A percentile compares a stretch with the other conserved stretches of the same genome.
Evolutionary conservation across 495 filamentous ascomycete genomes (phyloP).

Genomic region (Daldinia decipiens): DNA sequence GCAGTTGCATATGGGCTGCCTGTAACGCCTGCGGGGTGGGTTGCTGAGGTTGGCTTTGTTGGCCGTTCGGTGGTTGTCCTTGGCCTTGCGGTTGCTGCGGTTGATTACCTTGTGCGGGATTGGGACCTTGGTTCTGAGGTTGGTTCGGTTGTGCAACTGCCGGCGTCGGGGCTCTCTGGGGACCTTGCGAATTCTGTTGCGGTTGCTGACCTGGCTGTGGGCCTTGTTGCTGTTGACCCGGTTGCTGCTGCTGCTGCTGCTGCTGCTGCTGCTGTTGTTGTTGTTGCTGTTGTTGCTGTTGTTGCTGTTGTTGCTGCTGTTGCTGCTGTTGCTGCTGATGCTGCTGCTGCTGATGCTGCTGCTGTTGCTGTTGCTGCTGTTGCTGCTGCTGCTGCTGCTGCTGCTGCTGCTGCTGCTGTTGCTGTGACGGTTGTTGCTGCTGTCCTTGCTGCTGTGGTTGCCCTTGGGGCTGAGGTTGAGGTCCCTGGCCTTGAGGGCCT

Average conservation of each 20-base stretch:
- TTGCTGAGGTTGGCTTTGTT: slow-evolving; percentile 50
- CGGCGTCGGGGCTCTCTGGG: slow-evolving; percentile 47
- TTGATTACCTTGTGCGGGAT: slow-evolving; percentile 51
- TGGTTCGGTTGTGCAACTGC: slow-evolving; percentile 47
- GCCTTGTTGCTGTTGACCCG: slow-evolving; percentile 45
- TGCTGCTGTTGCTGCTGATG: slow-evolving; percentile 49
- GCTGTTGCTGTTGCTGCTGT: slow-evolving; percentile 44
- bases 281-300: slow-evolving; percentile 35
- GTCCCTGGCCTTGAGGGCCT: slow-evolving; percentile 48
- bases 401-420: slow-evolving; percentile 48
- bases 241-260: slow-evolving; percentile 45
- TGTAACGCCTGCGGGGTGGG: slow-evolving; percentile 44
- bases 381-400: slow-evolving; percentile 46
- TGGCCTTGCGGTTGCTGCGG: slow-evolving; percentile 63
- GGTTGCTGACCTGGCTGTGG: slow-evolving; percentile 43
- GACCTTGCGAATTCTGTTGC: slow-evolving; percentile 37
- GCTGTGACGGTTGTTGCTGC: slow-evolving; percentile 49
- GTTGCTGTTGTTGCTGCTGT: slow-evolving; percentile 42
- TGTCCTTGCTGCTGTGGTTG: slow-evolving; percentile 51
- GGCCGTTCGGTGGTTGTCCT: slow-evolving; percentile 52
- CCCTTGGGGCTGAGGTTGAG: slow-evolving; percentile 47
- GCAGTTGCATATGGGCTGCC: slow-evolving; percentile 56
- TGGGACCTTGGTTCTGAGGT: slow-evolving; percentile 46
- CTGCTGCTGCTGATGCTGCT: slow-evolving; percentile 49
- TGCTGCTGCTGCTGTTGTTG: slow-evolving; percentile 49